Conservation (phyloP, 805 yeast species). For the Saccharomycopsis guyanensis region DNA sequence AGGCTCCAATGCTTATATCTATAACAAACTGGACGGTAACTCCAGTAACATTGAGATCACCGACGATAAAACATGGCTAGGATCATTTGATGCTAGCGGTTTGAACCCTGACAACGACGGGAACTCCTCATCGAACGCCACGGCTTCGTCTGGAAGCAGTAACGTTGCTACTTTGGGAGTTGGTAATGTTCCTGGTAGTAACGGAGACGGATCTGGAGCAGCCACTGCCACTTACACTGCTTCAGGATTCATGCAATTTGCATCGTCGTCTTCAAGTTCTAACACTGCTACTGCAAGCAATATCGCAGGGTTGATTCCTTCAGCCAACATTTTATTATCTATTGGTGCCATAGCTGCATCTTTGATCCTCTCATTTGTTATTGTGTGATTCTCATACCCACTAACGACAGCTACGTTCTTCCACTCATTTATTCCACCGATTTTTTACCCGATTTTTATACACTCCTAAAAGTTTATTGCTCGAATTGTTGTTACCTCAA, state of each 20-base stretch:
- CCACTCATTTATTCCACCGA: no score
- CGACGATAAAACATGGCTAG: constrained; percentile 53
- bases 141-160: neutral
- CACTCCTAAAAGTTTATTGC: no score
- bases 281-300: neutral
- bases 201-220: constrained; percentile 3
- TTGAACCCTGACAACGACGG: constrained; percentile 38
- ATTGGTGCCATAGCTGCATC: neutral
- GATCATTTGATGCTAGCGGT: constrained; percentile 58
- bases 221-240: constrained; percentile 9
- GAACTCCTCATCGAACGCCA: constrained; percentile 1
- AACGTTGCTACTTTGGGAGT: constrained; percentile 6
- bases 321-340: neutral
- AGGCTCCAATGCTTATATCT: constrained; percentile 47
- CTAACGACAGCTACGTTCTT: no score
- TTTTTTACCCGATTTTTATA: no score
- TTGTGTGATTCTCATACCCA: no score
- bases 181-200: constrained; percentile 7
- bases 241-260: constrained; percentile 16
- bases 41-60: constrained; percentile 51
- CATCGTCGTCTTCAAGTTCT: neutral
- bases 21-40: constrained; percentile 42
- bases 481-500: no score
- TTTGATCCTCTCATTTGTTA: neutral
- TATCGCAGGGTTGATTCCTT: neutral